Conservation (phyloP, 176 grass and related monocot species). For the Musa beccarii region DNA sequence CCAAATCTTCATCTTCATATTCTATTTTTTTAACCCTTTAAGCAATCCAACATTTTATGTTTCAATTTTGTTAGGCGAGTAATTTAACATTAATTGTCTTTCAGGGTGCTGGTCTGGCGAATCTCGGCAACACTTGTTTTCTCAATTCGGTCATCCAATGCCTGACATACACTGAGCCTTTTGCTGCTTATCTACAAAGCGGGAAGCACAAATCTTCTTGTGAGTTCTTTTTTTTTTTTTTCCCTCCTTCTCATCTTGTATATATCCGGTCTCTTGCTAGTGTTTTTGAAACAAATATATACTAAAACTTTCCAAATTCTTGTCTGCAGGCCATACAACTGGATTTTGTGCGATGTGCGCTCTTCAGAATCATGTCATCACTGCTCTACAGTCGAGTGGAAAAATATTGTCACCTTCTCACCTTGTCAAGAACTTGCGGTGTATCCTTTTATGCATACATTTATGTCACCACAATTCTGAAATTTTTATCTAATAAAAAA, state of each 20-base stretch:
- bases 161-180: constrained; percentile 90
- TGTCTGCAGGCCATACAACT: constrained; percentile 44
- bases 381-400: constrained; percentile 69
- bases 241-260: background rate
- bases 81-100: constrained; percentile 7
- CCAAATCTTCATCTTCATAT: too few species aligned
- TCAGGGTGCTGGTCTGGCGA: constrained; percentile 91
- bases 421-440: constrained; percentile 77
- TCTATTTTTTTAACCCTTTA: too few species aligned
- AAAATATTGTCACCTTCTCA: constrained; percentile 78
- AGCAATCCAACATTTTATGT: too few species aligned
- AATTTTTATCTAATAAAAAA: background rate
- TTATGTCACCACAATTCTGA: too few species aligned
- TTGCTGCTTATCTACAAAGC: constrained; percentile 96
- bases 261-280: too few species aligned
- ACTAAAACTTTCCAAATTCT: background rate
- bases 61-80: too few species aligned
- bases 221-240: constrained; percentile 38
- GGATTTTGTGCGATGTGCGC: constrained; percentile 97
- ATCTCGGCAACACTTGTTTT: constrained; percentile 98
- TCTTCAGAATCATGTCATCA: constrained; percentile 89
- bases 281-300: background rate
- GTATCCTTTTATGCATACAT: constrained; percentile 33
- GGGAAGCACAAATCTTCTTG: constrained; percentile 85
- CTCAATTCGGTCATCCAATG: constrained; percentile 98